Evolutionary conservation across 768 basidiomycete genomes (phyloP).

Genomic region (Rhizopogon salebrosus): DNA sequence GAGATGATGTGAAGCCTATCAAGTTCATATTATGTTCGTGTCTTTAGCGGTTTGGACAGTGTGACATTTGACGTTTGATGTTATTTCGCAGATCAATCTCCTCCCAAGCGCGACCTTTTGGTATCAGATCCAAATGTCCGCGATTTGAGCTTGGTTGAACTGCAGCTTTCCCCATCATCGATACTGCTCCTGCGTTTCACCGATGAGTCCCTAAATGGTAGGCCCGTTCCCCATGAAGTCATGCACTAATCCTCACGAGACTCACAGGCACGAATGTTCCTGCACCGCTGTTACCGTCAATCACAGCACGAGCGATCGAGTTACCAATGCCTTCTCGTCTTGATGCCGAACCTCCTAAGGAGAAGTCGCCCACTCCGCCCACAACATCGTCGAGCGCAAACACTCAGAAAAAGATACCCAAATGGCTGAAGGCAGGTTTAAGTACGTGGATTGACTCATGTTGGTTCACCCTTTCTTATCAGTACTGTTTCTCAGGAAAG

Average conservation of each 20-base stretch:
- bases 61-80: background rate
- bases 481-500: constrained; percentile 14
- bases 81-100: constrained; percentile 59
- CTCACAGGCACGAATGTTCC: constrained; percentile 45
- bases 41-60: background rate
- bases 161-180: constrained; percentile 77
- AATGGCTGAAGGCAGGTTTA: constrained; percentile 69
- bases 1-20: constrained; percentile 70
- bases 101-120: constrained; percentile 78
- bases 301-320: constrained; percentile 58
- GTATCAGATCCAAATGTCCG: constrained; percentile 73
- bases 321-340: constrained; percentile 53
- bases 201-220: constrained; percentile 68
- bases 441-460: constrained; percentile 35
- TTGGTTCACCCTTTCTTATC: background rate
- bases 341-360: constrained; percentile 18
- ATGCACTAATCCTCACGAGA: background rate
- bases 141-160: constrained; percentile 59
- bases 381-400: constrained; percentile 3
- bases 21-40: constrained; percentile 82
- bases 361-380: constrained; percentile 9
- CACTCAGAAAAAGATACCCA: constrained; percentile 60
- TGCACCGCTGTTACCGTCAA: constrained; percentile 57
- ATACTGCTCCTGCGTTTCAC: constrained; percentile 73
- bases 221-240: background rate